phyloP scores from a whole-genome alignment of 1,284 basidiomycete genomes.

The Ceratobasidium sp. region DNA sequence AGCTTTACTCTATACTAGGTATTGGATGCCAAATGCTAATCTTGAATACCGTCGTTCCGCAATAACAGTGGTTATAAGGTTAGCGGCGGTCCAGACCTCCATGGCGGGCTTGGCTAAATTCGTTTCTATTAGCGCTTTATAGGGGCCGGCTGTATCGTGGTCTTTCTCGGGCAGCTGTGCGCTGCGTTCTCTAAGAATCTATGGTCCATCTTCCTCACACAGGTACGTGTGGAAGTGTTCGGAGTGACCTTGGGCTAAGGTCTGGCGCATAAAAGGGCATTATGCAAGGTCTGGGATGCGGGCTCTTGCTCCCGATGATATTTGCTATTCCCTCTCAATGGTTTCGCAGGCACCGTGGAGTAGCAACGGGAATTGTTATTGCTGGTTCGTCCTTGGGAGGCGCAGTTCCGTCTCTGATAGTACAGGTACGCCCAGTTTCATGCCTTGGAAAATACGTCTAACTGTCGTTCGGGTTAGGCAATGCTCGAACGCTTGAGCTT shows the following conservation, averaged over 20 bases:
- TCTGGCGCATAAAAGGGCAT: slow-evolving; percentile 39
- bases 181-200: slow-evolving; percentile 43
- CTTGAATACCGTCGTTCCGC: too few species aligned
- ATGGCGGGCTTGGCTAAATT: neutral
- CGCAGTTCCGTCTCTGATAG: slow-evolving; percentile 10
- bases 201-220: slow-evolving; percentile 45
- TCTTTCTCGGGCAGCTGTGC: slow-evolving; percentile 38
- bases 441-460: neutral
- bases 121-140: slow-evolving; percentile 39
- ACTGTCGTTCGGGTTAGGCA: too few species aligned
- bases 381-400: slow-evolving; percentile 43
- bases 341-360: slow-evolving; percentile 43
- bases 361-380: slow-evolving; percentile 45
- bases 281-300: slow-evolving; percentile 23
- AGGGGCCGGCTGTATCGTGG: slow-evolving; percentile 40
- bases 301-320: slow-evolving; percentile 17
- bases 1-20: neutral
- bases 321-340: slow-evolving; percentile 44
- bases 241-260: slow-evolving; percentile 41
- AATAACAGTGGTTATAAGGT: slow-evolving; percentile 35
- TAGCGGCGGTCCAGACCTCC: neutral
- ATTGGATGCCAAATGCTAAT: too few species aligned
- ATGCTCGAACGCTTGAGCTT: slow-evolving; percentile 42
- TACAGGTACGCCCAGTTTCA: slow-evolving; percentile 7
- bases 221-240: slow-evolving; percentile 42